Percentiles rank a stretch among this genome's conserved stretches.
phyloP scores from a whole-genome alignment of 768 basidiomycete species.

The Xerocomus potaroensis region DNA sequence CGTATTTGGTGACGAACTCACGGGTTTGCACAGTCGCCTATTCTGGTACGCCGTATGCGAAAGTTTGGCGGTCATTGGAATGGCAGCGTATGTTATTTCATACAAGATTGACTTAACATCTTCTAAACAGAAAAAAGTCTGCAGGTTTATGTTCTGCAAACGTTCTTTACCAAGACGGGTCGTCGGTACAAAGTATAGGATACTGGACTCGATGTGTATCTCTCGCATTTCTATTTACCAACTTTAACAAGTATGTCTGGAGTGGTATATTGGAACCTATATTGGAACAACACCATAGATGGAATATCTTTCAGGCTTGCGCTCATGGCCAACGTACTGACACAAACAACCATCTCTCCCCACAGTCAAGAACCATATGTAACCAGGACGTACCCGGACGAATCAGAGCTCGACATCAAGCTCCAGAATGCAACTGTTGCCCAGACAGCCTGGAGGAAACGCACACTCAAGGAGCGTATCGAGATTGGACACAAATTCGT shows the following conservation, averaged over 20 bases:
- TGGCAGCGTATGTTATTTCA: conserved; percentile 71
- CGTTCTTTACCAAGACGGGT: conserved; percentile 94
- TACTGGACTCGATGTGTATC: conserved; percentile 8
- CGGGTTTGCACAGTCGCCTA: conserved; percentile 58
- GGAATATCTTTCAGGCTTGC: not conserved
- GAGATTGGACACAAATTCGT: conserved; percentile 69
- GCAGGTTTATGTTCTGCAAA: conserved; percentile 90
- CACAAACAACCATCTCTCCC: conserved; percentile 82
- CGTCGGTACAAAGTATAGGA: conserved; percentile 81
- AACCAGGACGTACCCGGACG: conserved; percentile 56
- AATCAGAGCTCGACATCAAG: conserved; percentile 53
- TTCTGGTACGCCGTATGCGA: conserved; percentile 94
- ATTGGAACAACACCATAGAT: conserved; percentile 8
- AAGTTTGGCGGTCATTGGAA: conserved; percentile 69
- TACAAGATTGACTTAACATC: conserved; percentile 1
- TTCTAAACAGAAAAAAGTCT: conserved; percentile 42
- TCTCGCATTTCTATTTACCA: conserved; percentile 5
- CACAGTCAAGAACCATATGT: conserved; percentile 65
- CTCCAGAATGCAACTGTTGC: conserved; percentile 58
- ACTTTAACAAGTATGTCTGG: not conserved
- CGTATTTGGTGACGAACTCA: not conserved
- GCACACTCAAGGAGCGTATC: conserved; percentile 59
- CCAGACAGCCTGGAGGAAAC: conserved; percentile 69
- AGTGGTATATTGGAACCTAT: too few relatives aligned
- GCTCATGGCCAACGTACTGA: conserved; percentile 21